phyloP scores from a whole-genome alignment of 306 rosid genomes.

The Nissolia schottii region DNA sequence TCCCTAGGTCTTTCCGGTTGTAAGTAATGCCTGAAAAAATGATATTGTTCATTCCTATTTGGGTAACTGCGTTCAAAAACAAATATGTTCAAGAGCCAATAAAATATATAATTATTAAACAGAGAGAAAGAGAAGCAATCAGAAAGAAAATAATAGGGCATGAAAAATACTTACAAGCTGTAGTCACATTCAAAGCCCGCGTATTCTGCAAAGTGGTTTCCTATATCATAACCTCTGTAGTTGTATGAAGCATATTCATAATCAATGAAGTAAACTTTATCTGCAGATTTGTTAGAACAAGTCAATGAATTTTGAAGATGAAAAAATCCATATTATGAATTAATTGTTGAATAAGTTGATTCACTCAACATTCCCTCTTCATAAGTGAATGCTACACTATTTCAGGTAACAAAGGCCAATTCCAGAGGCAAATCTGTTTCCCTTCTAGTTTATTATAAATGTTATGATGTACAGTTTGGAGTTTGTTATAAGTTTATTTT shows the following conservation, averaged over 20 bases:
- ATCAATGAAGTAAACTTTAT: conserved; percentile 79
- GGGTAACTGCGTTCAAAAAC: conserved; percentile 58
- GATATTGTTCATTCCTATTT: conserved; percentile 62
- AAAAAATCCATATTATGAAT: conserved; percentile 7
- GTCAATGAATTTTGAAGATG: conserved; percentile 8
- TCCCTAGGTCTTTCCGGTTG: conserved; percentile 64
- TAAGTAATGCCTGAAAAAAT: conserved; percentile 84
- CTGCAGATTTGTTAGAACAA: conserved; percentile 48
- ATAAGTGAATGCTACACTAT: conserved; percentile 7
- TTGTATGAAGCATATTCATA: conserved; percentile 96
- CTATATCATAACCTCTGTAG: conserved; percentile 90
- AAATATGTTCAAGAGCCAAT: conserved; percentile 19
- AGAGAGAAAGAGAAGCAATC: neutral
- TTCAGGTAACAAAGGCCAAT: conserved; percentile 1
- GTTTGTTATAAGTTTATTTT: neutral
- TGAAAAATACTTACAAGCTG: conserved; percentile 49
- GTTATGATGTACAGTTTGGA: no score
- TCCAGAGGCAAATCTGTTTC: no score
- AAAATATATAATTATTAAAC: neutral
- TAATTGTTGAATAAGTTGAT: conserved; percentile 13
- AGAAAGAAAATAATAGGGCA: neutral
- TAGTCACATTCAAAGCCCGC: conserved; percentile 88
- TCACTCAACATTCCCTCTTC: conserved; percentile 10
- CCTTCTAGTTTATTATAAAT: no score
- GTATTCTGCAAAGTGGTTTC: conserved; percentile 94